Evolutionary conservation across 306 rosid species (phyloP), one percentile per base, ranked within the genome.

Genomic region (Herpetospermum pedunculosum): DNA sequence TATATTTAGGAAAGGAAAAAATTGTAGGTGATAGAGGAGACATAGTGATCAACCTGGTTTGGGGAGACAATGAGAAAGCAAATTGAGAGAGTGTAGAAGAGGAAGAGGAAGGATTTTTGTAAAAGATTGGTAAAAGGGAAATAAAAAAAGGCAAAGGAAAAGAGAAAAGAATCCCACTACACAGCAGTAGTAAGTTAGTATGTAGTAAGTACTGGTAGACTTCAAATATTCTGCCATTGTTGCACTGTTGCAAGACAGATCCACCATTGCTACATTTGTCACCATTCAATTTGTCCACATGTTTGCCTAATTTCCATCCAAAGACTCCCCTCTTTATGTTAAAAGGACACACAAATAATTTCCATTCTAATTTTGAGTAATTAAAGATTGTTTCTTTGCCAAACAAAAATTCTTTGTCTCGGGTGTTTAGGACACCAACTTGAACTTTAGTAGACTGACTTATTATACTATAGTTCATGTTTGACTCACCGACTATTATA

Each of bases 61-160:
- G 70, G 69, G 75, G 82, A 37, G 78, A 77, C 84, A 77, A 70
- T 11, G 60, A 55, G 76, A 71, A 74, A 35, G 30, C 78, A 60
- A 29, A 37, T 62, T 32, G 8, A 73, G 74, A 29, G 74, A 34
- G 57, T 72, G 34, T 5, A n/a, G 72, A 73, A 23, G 70, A 40
- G 38, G 68, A 47, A 34, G 15, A 28, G 58, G 37, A 28, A 37
- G 47, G 9, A 58, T 62, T 62, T 62, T 9, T 62, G 6, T 30
- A 37, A 55, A 30, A 14, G 15, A 65, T 8, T 26, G 47, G 64
- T 52, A 53, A 26, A 32, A 11, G 67, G 29, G 41, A 19, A 74
- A 53, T 18, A 49, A n/a, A n/a, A 6, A 19, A 16, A 29, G 74
- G 28, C 28, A 73, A 65, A 53, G 0, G 65, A 60, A 60, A 60